Evolutionary conservation across 208 protist genomes (phyloP).

Genomic region (Herpetomonas samuelpessoai): DNA sequence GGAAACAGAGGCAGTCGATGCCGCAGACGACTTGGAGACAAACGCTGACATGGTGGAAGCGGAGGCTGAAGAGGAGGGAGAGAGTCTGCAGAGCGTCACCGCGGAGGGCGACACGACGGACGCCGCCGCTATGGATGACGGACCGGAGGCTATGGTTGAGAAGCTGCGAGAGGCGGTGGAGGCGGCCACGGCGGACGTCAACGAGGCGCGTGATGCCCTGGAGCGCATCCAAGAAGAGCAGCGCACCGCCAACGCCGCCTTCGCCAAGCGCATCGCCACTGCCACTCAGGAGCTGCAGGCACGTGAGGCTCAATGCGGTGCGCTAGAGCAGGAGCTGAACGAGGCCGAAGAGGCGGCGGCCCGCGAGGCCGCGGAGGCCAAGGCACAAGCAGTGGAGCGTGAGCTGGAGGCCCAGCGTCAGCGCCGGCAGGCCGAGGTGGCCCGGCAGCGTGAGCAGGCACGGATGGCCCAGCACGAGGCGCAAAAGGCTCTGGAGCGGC

Average conservation of each 20-base stretch:
- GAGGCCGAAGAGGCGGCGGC: conserved; percentile 23
- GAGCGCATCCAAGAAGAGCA: not conserved
- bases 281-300: conserved; percentile 23
- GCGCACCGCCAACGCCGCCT: not conserved
- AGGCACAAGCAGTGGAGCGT: conserved; percentile 45
- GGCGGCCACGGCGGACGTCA: conserved; percentile 8
- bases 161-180: too few species aligned
- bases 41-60: too few species aligned
- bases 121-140: not conserved
- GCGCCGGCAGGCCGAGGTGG: conserved; percentile 39
- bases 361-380: conserved; percentile 27
- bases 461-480: conserved; percentile 59
- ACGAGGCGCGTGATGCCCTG: not conserved
- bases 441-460: conserved; percentile 61
- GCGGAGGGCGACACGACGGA: not conserved
- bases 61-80: too few species aligned
- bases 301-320: conserved; percentile 18
- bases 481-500: conserved; percentile 48
- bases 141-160: too few species aligned
- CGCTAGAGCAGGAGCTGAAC: conserved; percentile 12
- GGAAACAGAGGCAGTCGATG: not conserved
- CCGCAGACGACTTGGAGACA: not conserved
- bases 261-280: conserved; percentile 15
- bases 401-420: conserved; percentile 59
- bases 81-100: too few species aligned